phyloP scores from a whole-genome alignment of 352 stramenopile species.

The Phytophthora citrophthora region DNA sequence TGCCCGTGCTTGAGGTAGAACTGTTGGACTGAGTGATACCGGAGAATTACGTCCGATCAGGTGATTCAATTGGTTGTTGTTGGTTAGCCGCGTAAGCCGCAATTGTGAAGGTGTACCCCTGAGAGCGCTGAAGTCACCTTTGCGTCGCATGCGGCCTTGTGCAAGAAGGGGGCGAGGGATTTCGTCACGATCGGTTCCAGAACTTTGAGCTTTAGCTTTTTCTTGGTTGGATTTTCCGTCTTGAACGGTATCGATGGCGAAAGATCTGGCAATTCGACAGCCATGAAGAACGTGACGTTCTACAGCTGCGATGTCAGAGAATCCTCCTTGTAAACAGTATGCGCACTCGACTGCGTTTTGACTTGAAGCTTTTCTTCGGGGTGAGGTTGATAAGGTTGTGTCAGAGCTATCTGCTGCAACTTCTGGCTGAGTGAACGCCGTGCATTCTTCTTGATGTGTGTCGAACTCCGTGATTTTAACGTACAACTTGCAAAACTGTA shows the following conservation, averaged over 20 bases:
- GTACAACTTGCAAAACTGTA: constrained; percentile 54
- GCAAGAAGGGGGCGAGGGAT: constrained; percentile 19
- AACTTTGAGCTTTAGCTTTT: not conserved
- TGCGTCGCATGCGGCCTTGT: constrained; percentile 44
- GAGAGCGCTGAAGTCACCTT: constrained; percentile 27
- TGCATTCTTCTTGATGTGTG: constrained; percentile 13
- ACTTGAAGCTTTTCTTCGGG: not conserved
- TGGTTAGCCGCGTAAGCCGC: not conserved
- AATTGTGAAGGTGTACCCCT: constrained; percentile 1
- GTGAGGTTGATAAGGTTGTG: not conserved
- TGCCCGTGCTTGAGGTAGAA: not conserved
- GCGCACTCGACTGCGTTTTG: constrained; percentile 37
- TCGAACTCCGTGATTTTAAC: constrained; percentile 49
- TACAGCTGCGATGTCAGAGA: constrained; percentile 28
- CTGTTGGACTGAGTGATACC: not conserved
- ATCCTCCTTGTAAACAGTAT: constrained; percentile 50
- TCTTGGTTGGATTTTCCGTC: constrained; percentile 21
- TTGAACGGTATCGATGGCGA: constrained; percentile 4
- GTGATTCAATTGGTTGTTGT: constrained; percentile 1
- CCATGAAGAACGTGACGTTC: constrained; percentile 42
- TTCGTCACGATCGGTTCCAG: not conserved
- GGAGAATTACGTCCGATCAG: not conserved
- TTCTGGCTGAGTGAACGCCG: not conserved
- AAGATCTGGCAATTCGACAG: constrained; percentile 51
- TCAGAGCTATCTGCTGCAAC: not conserved